Conservation (phyloP, 257 asterid genomes). For the Rehmannia glutinosa region DNA sequence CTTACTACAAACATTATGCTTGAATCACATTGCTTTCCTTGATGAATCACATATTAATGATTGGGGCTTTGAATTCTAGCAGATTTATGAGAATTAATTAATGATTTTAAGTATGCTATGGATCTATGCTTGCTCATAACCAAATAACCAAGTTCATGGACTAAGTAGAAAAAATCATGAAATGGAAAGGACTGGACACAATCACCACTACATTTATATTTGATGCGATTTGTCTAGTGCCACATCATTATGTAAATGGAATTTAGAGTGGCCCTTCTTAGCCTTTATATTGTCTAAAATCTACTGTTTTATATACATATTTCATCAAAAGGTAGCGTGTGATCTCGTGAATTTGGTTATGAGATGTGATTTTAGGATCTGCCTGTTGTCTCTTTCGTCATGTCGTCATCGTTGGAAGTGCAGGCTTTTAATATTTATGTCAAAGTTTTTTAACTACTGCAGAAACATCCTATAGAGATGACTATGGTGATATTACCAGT, state of each 20-base stretch:
- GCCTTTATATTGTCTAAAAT: not conserved
- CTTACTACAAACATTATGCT: conserved; percentile 12
- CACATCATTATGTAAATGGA: conserved; percentile 4
- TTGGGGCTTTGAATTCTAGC: not conserved
- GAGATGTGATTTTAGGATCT: conserved; percentile 9
- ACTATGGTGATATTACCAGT: conserved; percentile 60
- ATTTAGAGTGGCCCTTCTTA: not conserved
- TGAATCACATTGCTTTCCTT: conserved; percentile 2
- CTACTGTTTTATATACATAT: not conserved
- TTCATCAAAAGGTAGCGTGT: conserved; percentile 4
- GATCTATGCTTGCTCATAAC: conserved; percentile 3
- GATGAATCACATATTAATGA: not conserved
- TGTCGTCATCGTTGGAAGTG: conserved; percentile 12
- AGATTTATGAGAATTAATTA: not conserved
- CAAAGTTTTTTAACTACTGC: conserved; percentile 32
- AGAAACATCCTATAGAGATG: conserved; percentile 68
- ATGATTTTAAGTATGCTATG: not conserved
- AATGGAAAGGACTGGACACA: not conserved
- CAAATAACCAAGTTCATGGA: not conserved
- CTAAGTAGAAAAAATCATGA: conserved; percentile 7
- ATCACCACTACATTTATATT: not conserved
- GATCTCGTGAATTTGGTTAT: not conserved
- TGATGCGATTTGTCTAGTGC: not conserved
- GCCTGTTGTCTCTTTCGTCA: not conserved
- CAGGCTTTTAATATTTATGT: conserved; percentile 6